phyloP scores from a whole-genome alignment of 306 rosid species.

The Corylus heterophylla region DNA sequence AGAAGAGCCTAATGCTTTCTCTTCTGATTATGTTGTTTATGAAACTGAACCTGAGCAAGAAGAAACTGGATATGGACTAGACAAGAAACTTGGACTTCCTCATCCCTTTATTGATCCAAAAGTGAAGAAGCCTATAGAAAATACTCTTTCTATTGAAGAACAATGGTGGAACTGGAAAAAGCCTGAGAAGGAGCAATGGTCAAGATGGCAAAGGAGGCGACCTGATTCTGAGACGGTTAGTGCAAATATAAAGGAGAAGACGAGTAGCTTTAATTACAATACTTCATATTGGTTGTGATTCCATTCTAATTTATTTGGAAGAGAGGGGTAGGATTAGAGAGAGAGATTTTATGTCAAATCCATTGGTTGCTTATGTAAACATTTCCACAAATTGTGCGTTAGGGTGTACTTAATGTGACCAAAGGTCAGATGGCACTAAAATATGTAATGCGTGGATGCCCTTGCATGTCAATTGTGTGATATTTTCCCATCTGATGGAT shows the following conservation, averaged over 20 bases:
- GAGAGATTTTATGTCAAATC: not conserved
- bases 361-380: not conserved
- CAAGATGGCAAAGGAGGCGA: conserved; percentile 96
- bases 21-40: conserved; percentile 79
- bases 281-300: not conserved
- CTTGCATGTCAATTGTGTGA: not conserved
- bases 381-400: not conserved
- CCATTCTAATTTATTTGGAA: not conserved
- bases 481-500: not conserved
- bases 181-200: conserved; percentile 90
- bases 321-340: not conserved
- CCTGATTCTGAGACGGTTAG: conserved; percentile 95
- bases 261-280: not conserved
- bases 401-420: not conserved
- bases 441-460: not conserved
- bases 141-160: conserved; percentile 68
- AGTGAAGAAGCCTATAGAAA: conserved; percentile 66
- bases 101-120: conserved; percentile 83
- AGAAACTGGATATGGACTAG: conserved; percentile 60
- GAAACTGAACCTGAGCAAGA: conserved; percentile 63
- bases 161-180: conserved; percentile 98
- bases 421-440: not conserved
- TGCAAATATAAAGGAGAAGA: conserved; percentile 20
- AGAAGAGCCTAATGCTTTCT: conserved; percentile 56
- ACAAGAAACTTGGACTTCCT: conserved; percentile 77